Conservation (phyloP, 176 grass and related monocot species). For the Carex parvula region DNA sequence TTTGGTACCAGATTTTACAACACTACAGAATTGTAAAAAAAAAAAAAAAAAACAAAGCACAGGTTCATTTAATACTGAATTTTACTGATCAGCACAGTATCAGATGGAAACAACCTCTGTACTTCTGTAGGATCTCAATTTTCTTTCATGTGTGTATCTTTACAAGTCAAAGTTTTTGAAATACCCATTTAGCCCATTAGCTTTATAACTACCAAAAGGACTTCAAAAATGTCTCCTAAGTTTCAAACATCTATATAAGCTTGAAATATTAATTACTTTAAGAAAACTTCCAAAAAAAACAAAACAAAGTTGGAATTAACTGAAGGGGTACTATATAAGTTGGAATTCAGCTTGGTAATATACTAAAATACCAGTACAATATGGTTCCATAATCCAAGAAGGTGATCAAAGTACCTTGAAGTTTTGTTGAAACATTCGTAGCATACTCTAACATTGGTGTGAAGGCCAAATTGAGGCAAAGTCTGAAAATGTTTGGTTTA, state of each 20-base stretch:
- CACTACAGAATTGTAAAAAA: conserved; percentile 38
- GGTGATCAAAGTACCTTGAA: conserved; percentile 45
- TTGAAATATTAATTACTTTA: background rate
- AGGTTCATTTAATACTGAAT: background rate
- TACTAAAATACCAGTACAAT: background rate
- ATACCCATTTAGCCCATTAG: background rate
- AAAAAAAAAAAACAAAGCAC: conserved; percentile 16
- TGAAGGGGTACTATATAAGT: background rate
- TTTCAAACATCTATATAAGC: background rate
- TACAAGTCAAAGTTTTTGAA: background rate
- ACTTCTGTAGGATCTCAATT: background rate
- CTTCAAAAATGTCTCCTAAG: background rate
- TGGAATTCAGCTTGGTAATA: background rate
- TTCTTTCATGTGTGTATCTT: background rate
- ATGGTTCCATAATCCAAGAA: background rate
- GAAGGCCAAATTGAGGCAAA: conserved; percentile 83
- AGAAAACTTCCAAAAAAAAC: background rate
- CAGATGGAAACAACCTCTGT: background rate
- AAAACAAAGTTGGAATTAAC: background rate
- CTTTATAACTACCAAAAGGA: background rate
- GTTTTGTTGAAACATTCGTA: conserved; percentile 73
- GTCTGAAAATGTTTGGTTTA: conserved; percentile 41
- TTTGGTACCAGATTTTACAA: conserved; percentile 28
- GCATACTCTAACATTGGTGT: conserved; percentile 87
- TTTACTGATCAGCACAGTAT: background rate